These are phyloP conservation scores for Cucumis variabilis DNA, from an alignment of 331 rosid genomes.

Conservation along the genomic window DNA sequence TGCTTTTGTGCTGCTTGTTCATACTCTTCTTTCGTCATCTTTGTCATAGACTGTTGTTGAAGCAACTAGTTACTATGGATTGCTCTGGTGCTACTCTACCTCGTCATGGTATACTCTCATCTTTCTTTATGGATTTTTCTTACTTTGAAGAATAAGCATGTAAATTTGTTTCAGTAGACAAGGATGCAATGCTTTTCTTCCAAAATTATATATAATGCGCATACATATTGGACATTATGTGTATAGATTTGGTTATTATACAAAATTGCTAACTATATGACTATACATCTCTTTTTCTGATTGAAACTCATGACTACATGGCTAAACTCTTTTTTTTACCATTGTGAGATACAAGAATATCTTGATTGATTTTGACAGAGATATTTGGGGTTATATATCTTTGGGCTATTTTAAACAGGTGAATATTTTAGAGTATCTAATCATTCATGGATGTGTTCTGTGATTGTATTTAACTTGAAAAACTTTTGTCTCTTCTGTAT, in stretches of 20 bases:
- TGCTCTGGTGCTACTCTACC: no score
- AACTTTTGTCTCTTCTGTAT: constrained; percentile 41
- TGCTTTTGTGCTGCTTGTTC: no score
- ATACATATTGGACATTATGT: constrained; percentile 12
- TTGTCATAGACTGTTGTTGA: no score
- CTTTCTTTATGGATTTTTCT: not conserved
- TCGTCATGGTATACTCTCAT: no score
- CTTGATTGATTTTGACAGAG: constrained; percentile 82
- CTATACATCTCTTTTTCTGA: constrained; percentile 48
- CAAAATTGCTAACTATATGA: not conserved
- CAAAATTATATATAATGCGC: not conserved
- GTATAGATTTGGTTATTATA: not conserved
- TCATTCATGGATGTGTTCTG: constrained; percentile 4
- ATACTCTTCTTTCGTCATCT: no score
- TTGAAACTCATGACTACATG: constrained; percentile 93
- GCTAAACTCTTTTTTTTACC: constrained; percentile 81
- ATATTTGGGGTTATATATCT: constrained; percentile 83
- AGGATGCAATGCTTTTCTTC: not conserved
- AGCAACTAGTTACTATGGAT: no score
- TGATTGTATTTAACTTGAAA: constrained; percentile 28
- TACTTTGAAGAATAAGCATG: constrained; percentile 1
- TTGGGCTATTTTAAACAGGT: constrained; percentile 93
- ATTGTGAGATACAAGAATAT: constrained; percentile 72
- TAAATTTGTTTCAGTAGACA: not conserved
- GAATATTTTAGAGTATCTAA: constrained; percentile 27